phyloP scores from a whole-genome alignment of 75 land plant genomes.

The Cryptomeria japonica region DNA sequence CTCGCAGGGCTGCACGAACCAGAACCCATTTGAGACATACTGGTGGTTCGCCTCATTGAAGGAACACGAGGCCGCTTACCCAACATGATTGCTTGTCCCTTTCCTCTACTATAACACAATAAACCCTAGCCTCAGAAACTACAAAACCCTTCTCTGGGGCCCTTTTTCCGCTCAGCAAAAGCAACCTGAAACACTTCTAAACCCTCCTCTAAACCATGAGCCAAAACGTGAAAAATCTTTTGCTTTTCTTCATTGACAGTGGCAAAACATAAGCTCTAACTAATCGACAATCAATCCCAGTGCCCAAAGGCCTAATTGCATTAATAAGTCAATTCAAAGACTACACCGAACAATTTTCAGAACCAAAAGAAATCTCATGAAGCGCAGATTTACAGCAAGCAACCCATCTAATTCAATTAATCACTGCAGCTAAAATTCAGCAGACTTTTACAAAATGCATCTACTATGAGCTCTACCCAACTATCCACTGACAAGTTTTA shows the following conservation, averaged over 20 bases:
- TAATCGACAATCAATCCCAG: not conserved
- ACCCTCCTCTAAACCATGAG: not conserved
- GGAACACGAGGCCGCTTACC: conserved; percentile 51
- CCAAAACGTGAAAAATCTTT: no score
- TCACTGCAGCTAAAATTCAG: no score
- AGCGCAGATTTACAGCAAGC: not conserved
- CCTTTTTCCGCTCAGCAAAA: not conserved
- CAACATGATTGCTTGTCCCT: conserved; percentile 23
- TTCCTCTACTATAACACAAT: not conserved
- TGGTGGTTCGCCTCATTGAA: conserved; percentile 58
- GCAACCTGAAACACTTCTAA: not conserved
- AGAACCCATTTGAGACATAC: conserved; percentile 47
- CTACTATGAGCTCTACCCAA: not conserved
- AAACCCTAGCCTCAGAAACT: no score
- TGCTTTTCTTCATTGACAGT: not conserved
- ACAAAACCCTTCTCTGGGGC: not conserved
- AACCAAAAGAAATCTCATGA: no score
- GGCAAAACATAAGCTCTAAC: no score
- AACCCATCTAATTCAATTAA: no score
- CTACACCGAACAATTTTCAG: not conserved
- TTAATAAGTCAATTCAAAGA: not conserved
- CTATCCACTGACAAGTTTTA: not conserved
- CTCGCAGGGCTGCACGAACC: not conserved
- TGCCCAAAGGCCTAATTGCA: not conserved
- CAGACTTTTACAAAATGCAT: not conserved